These are phyloP conservation scores for Boletus huronensis DNA, from an alignment of 768 basidiomycete species.

Conservation along the genomic window DNA sequence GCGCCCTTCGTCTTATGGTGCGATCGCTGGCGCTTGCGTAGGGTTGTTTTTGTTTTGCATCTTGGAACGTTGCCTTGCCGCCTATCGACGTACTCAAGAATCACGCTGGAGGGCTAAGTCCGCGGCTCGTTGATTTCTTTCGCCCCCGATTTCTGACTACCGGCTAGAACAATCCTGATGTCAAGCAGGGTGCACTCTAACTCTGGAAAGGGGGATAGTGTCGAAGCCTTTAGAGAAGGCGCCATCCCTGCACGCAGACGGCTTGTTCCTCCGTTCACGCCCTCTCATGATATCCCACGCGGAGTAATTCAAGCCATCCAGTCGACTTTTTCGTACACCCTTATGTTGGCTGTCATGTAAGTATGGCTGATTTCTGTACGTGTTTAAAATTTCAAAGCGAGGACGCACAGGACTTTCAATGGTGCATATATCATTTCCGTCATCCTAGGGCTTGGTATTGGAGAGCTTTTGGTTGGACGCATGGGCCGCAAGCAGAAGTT, in stretches of 20 bases:
- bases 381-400: slow-evolving; percentile 3
- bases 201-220: slow-evolving; percentile 1
- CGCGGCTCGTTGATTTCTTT: slow-evolving; percentile 3
- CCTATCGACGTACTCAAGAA: slow-evolving; percentile 51
- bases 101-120: slow-evolving; percentile 60
- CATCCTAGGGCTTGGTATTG: slow-evolving; percentile 65
- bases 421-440: slow-evolving; percentile 73
- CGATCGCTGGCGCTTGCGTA: slow-evolving; percentile 73
- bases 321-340: slow-evolving; percentile 55
- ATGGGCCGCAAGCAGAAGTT: slow-evolving; percentile 30
- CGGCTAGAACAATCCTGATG: slow-evolving; percentile 9
- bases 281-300: slow-evolving; percentile 64
- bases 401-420: slow-evolving; percentile 70
- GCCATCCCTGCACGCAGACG: slow-evolving; percentile 16
- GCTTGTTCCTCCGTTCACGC: slow-evolving; percentile 57
- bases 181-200: background rate
- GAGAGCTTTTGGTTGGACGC: slow-evolving; percentile 71
- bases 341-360: slow-evolving; percentile 85
- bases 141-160: background rate
- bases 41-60: slow-evolving; percentile 64
- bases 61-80: slow-evolving; percentile 66
- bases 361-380: slow-evolving; percentile 17
- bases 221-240: background rate
- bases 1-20: slow-evolving; percentile 64
- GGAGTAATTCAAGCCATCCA: slow-evolving; percentile 65